These are phyloP conservation scores for Cyathus striatus DNA, from an alignment of 768 basidiomycete species.

Conservation along the genomic window DNA sequence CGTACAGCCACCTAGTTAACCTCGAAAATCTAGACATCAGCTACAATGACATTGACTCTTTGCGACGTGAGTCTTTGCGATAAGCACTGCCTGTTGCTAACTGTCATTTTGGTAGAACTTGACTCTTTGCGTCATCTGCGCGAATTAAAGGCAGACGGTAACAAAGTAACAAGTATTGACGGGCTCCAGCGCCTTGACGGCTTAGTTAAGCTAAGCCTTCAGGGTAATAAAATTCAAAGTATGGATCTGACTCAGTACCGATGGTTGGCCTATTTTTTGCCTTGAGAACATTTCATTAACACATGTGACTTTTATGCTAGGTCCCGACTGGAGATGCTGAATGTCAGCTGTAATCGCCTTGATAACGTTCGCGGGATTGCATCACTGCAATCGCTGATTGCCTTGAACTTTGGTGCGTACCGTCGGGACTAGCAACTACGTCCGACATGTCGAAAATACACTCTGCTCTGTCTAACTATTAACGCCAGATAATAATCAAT, in stretches of 20 bases:
- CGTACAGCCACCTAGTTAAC: constrained; percentile 81
- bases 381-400: constrained; percentile 56
- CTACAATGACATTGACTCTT: constrained; percentile 81
- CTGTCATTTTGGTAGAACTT: constrained; percentile 51
- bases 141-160: constrained; percentile 87
- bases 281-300: constrained; percentile 1
- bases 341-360: constrained; percentile 75
- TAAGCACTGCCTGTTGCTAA: constrained; percentile 6
- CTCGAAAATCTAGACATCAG: constrained; percentile 90
- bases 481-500: constrained; percentile 63
- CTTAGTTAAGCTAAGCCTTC: constrained; percentile 78
- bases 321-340: constrained; percentile 75
- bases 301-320: constrained; percentile 19
- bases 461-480: constrained; percentile 5
- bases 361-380: constrained; percentile 53
- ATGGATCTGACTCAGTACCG: constrained; percentile 57
- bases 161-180: constrained; percentile 66
- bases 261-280: constrained; percentile 50
- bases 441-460: too few species aligned
- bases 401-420: constrained; percentile 80
- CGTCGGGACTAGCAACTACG: too few species aligned
- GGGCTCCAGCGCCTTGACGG: constrained; percentile 78
- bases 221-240: constrained; percentile 62
- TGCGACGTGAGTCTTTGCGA: constrained; percentile 61
- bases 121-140: constrained; percentile 79